Percentiles rank a stretch among this genome's conserved stretches.
Conservation (phyloP, 768 basidiomycete genomes). For the Pilatotrama ljubarskyi region DNA sequence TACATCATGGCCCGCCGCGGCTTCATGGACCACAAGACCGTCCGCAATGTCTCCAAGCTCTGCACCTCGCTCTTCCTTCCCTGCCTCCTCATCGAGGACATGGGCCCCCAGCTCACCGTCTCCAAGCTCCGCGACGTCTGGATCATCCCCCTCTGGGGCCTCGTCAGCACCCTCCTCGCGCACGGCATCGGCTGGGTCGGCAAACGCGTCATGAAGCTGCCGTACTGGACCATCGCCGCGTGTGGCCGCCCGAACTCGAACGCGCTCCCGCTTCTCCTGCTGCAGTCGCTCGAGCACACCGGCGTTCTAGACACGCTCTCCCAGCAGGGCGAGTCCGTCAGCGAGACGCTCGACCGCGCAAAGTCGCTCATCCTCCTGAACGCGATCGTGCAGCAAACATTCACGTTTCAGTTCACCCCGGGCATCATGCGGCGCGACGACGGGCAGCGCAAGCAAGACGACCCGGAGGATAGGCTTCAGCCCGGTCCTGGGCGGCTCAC, state of each 20-base stretch:
- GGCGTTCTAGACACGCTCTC: constrained; percentile 29
- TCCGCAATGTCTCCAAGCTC: constrained; percentile 27
- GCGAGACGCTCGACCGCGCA: constrained; percentile 26
- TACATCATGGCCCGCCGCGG: constrained; percentile 25
- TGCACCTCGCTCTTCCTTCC: constrained; percentile 33
- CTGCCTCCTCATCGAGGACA: constrained; percentile 32
- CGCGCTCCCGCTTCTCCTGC: constrained; percentile 32
- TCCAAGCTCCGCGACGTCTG: constrained; percentile 23
- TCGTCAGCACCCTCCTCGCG: constrained; percentile 27
- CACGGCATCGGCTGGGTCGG: constrained; percentile 31
- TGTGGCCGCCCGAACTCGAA: constrained; percentile 32
- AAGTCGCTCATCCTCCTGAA: constrained; percentile 33
- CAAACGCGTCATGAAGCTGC: constrained; percentile 22
- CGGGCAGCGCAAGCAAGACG: constrained; percentile 6
- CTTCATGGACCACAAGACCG: constrained; percentile 25
- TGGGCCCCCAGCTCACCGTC: constrained; percentile 33
- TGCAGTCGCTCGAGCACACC: constrained; percentile 27
- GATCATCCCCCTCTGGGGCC: constrained; percentile 33
- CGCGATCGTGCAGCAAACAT: constrained; percentile 31
- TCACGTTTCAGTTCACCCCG: constrained; percentile 33
- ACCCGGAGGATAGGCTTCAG: constrained; percentile 18
- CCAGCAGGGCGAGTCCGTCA: constrained; percentile 17
- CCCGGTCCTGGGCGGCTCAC: constrained; percentile 20
- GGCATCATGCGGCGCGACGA: constrained; percentile 24
- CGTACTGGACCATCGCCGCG: constrained; percentile 33